These are phyloP conservation scores for Metschnikowia matae DNA, from an alignment of 805 yeast genomes.

Conservation along the genomic window DNA sequence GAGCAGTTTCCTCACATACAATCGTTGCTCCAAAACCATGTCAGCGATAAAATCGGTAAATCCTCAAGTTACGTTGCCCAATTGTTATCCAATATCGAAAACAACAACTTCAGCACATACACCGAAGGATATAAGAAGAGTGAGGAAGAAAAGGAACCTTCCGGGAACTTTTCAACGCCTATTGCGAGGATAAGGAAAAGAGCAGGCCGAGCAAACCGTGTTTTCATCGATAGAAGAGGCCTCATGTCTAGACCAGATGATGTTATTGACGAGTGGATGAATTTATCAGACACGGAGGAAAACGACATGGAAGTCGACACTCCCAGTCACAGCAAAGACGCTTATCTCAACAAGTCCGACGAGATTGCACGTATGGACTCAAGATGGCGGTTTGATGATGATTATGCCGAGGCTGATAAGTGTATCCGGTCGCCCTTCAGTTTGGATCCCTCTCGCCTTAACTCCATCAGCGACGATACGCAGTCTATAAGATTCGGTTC, in stretches of 20 bases:
- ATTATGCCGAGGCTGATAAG: conserved; percentile 38
- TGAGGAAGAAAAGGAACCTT: conserved; percentile 16
- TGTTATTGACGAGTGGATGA: conserved; percentile 39
- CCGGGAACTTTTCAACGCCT: conserved; percentile 41
- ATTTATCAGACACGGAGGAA: conserved; percentile 31
- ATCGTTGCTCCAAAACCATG: conserved; percentile 30
- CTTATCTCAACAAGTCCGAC: conserved; percentile 47
- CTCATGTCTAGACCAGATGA: conserved; percentile 35
- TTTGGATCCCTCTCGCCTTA: conserved; percentile 77
- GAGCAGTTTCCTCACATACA: conserved; percentile 48
- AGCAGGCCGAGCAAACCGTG: conserved; percentile 63
- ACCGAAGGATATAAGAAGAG: conserved; percentile 33
- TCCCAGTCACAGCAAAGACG: conserved; percentile 25
- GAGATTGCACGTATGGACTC: conserved; percentile 48
- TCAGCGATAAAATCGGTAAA: conserved; percentile 19
- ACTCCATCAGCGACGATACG: conserved; percentile 78
- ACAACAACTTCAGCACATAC: conserved; percentile 37
- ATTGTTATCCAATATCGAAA: conserved; percentile 36
- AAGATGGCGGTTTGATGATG: conserved; percentile 66
- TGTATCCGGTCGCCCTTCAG: conserved; percentile 48
- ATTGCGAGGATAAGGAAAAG: conserved; percentile 68
- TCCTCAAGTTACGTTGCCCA: conserved; percentile 36
- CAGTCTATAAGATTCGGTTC: conserved; percentile 90
- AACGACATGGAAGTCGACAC: conserved; percentile 12
- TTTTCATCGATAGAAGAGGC: conserved; percentile 72